Conservation (phyloP, 768 basidiomycete genomes). For the Leucosporidium creatinivorum region DNA sequence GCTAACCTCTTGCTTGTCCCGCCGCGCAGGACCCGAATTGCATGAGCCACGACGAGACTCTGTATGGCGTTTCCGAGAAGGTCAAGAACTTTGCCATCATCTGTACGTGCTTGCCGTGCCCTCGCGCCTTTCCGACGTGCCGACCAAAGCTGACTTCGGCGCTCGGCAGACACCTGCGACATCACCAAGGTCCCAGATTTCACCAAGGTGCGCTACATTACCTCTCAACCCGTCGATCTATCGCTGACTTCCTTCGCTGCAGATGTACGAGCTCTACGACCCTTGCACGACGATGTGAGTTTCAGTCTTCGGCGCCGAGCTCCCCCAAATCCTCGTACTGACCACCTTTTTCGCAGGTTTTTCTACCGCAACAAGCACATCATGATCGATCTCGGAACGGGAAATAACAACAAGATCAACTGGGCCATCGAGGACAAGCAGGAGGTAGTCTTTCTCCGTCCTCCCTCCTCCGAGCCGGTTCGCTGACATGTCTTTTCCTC, state of each 20-base stretch:
- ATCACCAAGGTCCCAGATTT: conserved; percentile 97
- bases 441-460: conserved; percentile 52
- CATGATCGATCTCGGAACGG: conserved; percentile 83
- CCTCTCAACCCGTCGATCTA: neutral
- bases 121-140: neutral
- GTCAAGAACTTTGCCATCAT: conserved; percentile 99
- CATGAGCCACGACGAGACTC: conserved; percentile 98
- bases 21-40: conserved; percentile 65
- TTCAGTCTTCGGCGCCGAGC: neutral
- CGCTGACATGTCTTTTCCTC: neutral
- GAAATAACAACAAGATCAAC: conserved; percentile 55
- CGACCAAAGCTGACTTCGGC: conserved; percentile 12
- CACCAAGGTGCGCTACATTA: conserved; percentile 74
- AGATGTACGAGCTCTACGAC: conserved; percentile 99
- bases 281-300: conserved; percentile 57
- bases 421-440: conserved; percentile 99
- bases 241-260: neutral
- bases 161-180: conserved; percentile 50
- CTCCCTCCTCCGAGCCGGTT: neutral
- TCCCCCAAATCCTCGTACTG: neutral
- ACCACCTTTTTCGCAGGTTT: conserved; percentile 24
- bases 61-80: conserved; percentile 84
- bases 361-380: conserved; percentile 55
- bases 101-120: conserved; percentile 31
- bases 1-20: neutral